Conservation (phyloP, 1,284 basidiomycete genomes). For the Apiotrichum gamsii region DNA sequence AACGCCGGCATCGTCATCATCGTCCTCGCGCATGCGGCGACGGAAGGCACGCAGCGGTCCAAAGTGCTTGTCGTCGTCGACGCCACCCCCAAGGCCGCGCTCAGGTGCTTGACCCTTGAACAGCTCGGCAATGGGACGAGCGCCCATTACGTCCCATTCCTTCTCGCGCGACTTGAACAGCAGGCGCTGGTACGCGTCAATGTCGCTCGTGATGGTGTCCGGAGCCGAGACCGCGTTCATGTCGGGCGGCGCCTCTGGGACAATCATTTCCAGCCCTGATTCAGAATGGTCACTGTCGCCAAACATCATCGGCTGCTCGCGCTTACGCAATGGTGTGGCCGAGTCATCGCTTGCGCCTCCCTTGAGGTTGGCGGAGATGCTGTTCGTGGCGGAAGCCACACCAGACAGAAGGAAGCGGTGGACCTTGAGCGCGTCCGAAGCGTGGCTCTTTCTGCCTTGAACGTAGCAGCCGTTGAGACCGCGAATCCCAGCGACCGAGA, state of each 20-base stretch:
- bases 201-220: constrained; percentile 35
- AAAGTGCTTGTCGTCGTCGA: constrained; percentile 1
- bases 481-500: constrained; percentile 30
- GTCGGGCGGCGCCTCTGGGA: constrained; percentile 24
- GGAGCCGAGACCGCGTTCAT: constrained; percentile 29
- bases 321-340: constrained; percentile 27
- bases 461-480: constrained; percentile 28
- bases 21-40: constrained; percentile 3
- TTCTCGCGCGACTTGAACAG: constrained; percentile 39
- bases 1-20: constrained; percentile 9
- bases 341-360: constrained; percentile 29
- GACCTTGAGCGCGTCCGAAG: constrained; percentile 34
- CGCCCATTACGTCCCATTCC: constrained; percentile 41
- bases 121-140: constrained; percentile 34
- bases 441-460: constrained; percentile 24
- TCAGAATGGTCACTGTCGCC: constrained; percentile 13
- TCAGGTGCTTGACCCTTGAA: constrained; percentile 32
- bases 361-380: constrained; percentile 35
- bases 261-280: constrained; percentile 31
- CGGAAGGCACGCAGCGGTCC: constrained; percentile 5
- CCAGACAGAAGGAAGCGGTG: constrained; percentile 35
- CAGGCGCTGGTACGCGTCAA: constrained; percentile 37
- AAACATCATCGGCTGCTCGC: constrained; percentile 37
- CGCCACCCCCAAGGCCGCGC: neutral
- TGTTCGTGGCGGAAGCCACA: constrained; percentile 34